Percentiles rank a stretch among this genome's conserved stretches.
Conservation (phyloP, 2,329 filamentous ascomycete genomes). For the Tothia fuscella region DNA sequence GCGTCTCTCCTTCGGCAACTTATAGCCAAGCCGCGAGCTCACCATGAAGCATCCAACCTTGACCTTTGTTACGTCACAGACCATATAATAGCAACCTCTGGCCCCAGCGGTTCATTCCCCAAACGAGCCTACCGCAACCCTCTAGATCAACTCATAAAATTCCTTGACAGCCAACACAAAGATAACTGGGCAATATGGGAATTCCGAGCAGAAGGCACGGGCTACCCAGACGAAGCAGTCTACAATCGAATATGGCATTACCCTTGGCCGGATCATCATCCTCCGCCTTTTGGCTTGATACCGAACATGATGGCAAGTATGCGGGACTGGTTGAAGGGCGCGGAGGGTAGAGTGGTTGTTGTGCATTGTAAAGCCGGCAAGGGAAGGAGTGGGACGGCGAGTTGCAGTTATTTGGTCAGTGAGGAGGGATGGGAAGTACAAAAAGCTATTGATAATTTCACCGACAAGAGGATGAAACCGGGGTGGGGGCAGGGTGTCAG, state of each 20-base stretch:
- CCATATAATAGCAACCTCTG: conserved; percentile 61
- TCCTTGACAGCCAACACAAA: conserved; percentile 75
- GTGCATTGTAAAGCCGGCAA: conserved; percentile 98
- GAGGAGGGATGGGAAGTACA: conserved; percentile 62
- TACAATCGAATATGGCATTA: conserved; percentile 80
- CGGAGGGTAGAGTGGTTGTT: conserved; percentile 54
- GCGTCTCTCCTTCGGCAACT: conserved; percentile 77
- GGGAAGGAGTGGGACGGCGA: conserved; percentile 77
- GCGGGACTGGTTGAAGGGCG: conserved; percentile 61
- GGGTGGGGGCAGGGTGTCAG: conserved; percentile 82
- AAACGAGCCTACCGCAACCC: conserved; percentile 91
- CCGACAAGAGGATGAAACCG: conserved; percentile 75
- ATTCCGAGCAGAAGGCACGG: conserved; percentile 90
- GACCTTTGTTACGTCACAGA: conserved; percentile 95
- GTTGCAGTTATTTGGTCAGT: conserved; percentile 80
- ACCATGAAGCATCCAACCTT: conserved; percentile 76
- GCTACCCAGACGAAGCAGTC: conserved; percentile 84
- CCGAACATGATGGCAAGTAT: conserved; percentile 86
- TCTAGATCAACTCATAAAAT: conserved; percentile 72
- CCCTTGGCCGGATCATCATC: conserved; percentile 95
- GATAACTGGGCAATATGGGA: conserved; percentile 93
- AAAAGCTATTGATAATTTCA: conserved; percentile 57
- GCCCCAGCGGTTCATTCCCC: conserved; percentile 79
- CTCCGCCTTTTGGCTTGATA: conserved; percentile 80
- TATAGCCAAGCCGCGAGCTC: conserved; percentile 72